Base-by-base conservation (phyloP, 805 yeast genomes). In the Kuraishia ogatae region DNA sequence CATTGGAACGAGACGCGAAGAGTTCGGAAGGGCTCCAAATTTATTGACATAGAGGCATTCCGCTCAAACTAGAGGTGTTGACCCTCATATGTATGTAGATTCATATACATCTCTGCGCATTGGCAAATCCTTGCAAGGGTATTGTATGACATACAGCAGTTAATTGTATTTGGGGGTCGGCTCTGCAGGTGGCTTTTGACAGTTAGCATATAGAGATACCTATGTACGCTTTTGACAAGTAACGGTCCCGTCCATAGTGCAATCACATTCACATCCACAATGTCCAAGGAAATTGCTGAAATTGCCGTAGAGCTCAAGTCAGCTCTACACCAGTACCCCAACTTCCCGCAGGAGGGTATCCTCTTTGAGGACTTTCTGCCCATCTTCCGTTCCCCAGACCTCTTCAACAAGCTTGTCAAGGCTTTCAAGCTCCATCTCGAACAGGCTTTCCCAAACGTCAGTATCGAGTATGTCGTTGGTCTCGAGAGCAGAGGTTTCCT, bases 301-400 rank as follows among this genome's bases (percentile, higher is more conserved):
- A 52, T 67, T 54, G 79, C 82, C 3, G 66, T 61, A 13, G 84
- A 81, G 57, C 69, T 82, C 56, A 81, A 75, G 64, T 71, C 76
- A 22, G 81, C 85, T 55, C 66, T 82, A 47, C 80, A 77, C 59
- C 96, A 89, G 70, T 93, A 88, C 78, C 96, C 93, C 60, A 90
- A 94, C 75, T 94, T 94, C 77, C 99, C 99, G 48, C 69, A 82
- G 56, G 88, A 89, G 74, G 99, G 99, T 13, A 82, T 94, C 60
- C 75, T 94, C 43, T 94, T 94, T 65, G 98, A 94, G 75, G 99
- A 94, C 72, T 93, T 94, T 69, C 78, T 94, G 66, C 99, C 99
- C 52, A 87, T 94, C 61, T 94, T 94, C 79, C 81, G 87, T 69
- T 75, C 81, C 61, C 97, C 99, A 53, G 77, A 74, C 50, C 74